Evolutionary conservation across 1,139 yeast genomes (phyloP).

Genomic region (Candida buenavistaensis): DNA sequence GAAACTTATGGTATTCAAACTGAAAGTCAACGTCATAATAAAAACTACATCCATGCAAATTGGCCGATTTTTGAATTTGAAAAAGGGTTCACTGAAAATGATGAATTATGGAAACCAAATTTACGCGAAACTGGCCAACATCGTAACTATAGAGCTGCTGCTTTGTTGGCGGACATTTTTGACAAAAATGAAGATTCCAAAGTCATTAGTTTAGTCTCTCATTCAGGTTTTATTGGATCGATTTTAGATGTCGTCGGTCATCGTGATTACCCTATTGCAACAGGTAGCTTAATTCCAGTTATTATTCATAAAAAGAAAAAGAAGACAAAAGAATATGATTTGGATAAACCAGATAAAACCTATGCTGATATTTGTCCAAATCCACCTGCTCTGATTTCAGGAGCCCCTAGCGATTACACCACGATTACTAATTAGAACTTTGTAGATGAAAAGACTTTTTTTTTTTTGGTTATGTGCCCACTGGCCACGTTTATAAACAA

Average conservation of each 20-base stretch:
- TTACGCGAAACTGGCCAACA: constrained; percentile 15
- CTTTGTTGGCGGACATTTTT: constrained; percentile 33
- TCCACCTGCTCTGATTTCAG: constrained; percentile 11
- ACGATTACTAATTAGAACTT: constrained; percentile 3
- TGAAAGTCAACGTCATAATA: constrained; percentile 33
- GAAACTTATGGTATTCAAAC: constrained; percentile 43
- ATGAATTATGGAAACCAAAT: constrained; percentile 26
- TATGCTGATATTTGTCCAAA: constrained; percentile 17
- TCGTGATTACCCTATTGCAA: constrained; percentile 12
- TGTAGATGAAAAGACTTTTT: too few relatives aligned
- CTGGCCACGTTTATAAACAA: too few relatives aligned
- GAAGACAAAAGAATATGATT: constrained; percentile 10
- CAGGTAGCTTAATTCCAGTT: constrained; percentile 17
- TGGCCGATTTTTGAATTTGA: constrained; percentile 31
- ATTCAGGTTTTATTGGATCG: constrained; percentile 35
- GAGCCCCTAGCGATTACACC: constrained; percentile 9
- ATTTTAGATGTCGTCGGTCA: constrained; percentile 31
- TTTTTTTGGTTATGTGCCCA: too few relatives aligned
- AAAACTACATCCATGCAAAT: constrained; percentile 22
- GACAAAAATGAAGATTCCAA: constrained; percentile 19
- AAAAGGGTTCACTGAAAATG: constrained; percentile 25
- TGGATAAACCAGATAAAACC: constrained; percentile 17
- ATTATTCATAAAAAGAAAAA: constrained; percentile 13
- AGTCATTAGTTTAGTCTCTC: constrained; percentile 36
- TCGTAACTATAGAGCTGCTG: constrained; percentile 28